Conservation (phyloP, 768 basidiomycete genomes). For the Glaciozyma antarctica region DNA sequence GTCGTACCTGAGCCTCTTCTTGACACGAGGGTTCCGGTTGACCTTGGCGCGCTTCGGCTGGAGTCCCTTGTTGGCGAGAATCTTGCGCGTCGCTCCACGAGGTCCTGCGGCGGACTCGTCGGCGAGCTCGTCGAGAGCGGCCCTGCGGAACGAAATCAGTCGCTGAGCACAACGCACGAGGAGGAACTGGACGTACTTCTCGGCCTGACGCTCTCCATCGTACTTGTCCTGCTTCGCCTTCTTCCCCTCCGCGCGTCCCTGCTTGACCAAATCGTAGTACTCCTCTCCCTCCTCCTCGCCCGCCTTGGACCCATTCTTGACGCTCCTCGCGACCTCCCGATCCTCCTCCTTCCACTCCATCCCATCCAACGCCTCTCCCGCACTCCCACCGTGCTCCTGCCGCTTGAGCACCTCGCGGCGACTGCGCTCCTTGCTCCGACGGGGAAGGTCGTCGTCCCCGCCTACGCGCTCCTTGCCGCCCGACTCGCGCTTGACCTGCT, state of each 20-base stretch:
- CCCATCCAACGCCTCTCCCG: slow-evolving; percentile 37
- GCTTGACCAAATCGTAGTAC: slow-evolving; percentile 86
- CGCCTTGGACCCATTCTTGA: slow-evolving; percentile 40
- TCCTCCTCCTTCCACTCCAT: slow-evolving; percentile 37
- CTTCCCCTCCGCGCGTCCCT: slow-evolving; percentile 59
- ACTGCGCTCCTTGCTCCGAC: slow-evolving; percentile 55
- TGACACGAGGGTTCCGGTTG: slow-evolving; percentile 93
- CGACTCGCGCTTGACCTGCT: slow-evolving; percentile 61
- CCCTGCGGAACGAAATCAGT: slow-evolving; percentile 17
- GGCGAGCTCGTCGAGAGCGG: slow-evolving; percentile 18
- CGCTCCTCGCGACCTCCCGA: slow-evolving; percentile 22
- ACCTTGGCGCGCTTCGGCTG: slow-evolving; percentile 80
- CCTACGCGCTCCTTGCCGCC: slow-evolving; percentile 61
- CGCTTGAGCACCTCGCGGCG: slow-evolving; percentile 40
- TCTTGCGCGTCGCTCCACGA: slow-evolving; percentile 77
- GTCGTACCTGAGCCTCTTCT: slow-evolving; percentile 85
- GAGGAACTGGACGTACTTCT: slow-evolving; percentile 33
- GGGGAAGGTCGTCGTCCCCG: slow-evolving; percentile 93
- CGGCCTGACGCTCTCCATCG: slow-evolving; percentile 51
- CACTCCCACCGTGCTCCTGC: slow-evolving; percentile 36
- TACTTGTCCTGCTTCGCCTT: slow-evolving; percentile 71
- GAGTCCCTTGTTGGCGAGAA: slow-evolving; percentile 86
- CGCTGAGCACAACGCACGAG: too few species aligned
- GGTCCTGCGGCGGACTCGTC: slow-evolving; percentile 50
- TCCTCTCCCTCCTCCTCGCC: slow-evolving; percentile 52